Percentiles rank a stretch among this genome's conserved stretches.
phyloP scores from a whole-genome alignment of 148 eudicot species.

The Polygonum aviculare region DNA sequence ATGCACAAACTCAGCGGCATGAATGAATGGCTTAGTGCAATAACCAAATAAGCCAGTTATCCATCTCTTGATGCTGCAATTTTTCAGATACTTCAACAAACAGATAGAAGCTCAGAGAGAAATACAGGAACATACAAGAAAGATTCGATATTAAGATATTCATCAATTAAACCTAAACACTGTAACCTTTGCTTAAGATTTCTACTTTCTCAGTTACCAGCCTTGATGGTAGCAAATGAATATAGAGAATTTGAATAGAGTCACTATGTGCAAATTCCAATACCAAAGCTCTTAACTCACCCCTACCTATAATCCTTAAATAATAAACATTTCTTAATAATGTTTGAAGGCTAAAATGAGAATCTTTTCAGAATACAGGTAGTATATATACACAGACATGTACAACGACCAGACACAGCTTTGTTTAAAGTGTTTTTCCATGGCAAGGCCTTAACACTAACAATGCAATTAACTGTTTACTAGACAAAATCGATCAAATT shows the following conservation, averaged over 20 bases:
- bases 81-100: not conserved
- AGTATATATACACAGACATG: not conserved
- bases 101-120: not conserved
- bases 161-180: no score
- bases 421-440: not conserved
- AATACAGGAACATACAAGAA: not conserved
- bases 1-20: not conserved
- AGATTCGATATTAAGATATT: no score
- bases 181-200: no score
- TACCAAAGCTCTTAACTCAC: no score
- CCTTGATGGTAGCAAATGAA: no score
- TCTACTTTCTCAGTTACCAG: no score
- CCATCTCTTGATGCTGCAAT: not conserved
- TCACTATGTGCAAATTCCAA: no score
- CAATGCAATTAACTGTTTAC: not conserved
- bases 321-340: no score
- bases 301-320: no score
- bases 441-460: not conserved
- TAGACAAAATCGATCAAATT: not conserved
- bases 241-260: no score
- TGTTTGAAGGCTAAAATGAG: no score
- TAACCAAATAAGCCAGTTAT: not conserved
- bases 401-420: not conserved
- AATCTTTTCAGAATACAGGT: no score
- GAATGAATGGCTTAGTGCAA: not conserved